These are phyloP conservation scores for Argentina anserina DNA, from an alignment of 306 rosid genomes.

Conservation along the genomic window DNA sequence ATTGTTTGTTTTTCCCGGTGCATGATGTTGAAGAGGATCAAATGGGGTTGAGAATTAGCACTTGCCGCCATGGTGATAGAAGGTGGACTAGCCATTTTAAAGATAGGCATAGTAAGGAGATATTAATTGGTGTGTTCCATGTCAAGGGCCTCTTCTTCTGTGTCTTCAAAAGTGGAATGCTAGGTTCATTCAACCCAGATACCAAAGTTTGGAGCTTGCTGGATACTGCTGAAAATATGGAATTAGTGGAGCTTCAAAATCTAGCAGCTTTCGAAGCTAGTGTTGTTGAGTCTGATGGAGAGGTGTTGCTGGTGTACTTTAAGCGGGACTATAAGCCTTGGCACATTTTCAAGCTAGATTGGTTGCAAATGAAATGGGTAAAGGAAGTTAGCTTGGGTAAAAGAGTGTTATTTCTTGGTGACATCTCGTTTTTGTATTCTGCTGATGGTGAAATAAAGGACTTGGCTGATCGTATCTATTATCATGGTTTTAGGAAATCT, in stretches of 20 bases:
- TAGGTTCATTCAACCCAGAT: not conserved
- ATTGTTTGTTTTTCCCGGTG: not conserved
- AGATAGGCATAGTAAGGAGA: not conserved
- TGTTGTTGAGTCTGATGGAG: constrained; percentile 9
- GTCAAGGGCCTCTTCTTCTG: constrained; percentile 2
- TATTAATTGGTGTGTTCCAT: not conserved
- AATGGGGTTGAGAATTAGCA: not conserved
- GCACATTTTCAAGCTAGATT: constrained; percentile 11
- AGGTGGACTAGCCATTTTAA: not conserved
- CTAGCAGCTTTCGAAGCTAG: not conserved
- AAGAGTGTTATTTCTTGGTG: constrained; percentile 9
- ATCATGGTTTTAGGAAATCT: not conserved
- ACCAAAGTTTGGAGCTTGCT: not conserved
- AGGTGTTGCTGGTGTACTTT: constrained; percentile 1
- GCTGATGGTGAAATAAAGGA: constrained; percentile 2
- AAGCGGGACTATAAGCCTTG: constrained; percentile 1
- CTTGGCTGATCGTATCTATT: constrained; percentile 2
- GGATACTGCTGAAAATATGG: not conserved
- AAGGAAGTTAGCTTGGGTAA: constrained; percentile 7
- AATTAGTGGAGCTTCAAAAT: not conserved
- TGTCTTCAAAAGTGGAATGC: constrained; percentile 4
- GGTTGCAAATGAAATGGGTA: constrained; percentile 9
- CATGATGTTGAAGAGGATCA: not conserved
- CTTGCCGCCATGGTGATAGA: not conserved
- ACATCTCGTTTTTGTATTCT: not conserved